phyloP scores from a whole-genome alignment of 1,284 basidiomycete genomes.

The Leccinum fallax region DNA sequence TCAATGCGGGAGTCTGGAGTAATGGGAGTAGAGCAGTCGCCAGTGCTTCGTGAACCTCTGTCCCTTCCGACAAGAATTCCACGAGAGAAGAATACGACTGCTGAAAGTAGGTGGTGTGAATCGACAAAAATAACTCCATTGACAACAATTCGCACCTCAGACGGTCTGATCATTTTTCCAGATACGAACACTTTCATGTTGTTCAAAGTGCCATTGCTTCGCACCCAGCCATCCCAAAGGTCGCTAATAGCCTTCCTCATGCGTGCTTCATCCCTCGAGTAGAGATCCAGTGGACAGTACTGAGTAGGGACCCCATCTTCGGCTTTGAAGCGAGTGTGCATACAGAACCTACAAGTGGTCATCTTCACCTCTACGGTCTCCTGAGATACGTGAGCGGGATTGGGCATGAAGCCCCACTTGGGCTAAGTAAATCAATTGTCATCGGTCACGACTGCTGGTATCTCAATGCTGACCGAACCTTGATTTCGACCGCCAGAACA shows the following conservation, averaged over 20 bases:
- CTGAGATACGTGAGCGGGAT: slow-evolving; percentile 55
- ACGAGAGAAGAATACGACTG: slow-evolving; percentile 16
- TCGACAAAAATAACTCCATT: not conserved
- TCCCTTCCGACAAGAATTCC: slow-evolving; percentile 20
- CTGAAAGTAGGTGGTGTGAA: not conserved
- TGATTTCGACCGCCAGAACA: slow-evolving; percentile 81
- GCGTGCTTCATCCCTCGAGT: slow-evolving; percentile 63
- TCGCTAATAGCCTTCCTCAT: slow-evolving; percentile 62
- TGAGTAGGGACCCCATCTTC: slow-evolving; percentile 46
- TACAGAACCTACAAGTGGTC: slow-evolving; percentile 81
- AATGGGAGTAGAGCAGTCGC: slow-evolving; percentile 50
- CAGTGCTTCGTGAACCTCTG: slow-evolving; percentile 45
- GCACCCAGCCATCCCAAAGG: slow-evolving; percentile 76
- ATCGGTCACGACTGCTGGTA: not conserved
- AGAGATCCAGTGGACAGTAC: slow-evolving; percentile 90
- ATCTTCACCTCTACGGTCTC: slow-evolving; percentile 63
- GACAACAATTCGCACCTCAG: slow-evolving; percentile 51
- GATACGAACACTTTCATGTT: slow-evolving; percentile 79
- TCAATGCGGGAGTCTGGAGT: slow-evolving; percentile 56
- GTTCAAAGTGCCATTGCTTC: slow-evolving; percentile 65
- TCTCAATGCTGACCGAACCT: slow-evolving; percentile 49
- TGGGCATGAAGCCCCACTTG: slow-evolving; percentile 92
- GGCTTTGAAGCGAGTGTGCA: slow-evolving; percentile 70
- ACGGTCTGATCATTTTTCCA: slow-evolving; percentile 61
- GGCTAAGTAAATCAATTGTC: slow-evolving; percentile 54